A percentile compares a stretch with the other conserved stretches of the same genome.
Evolutionary conservation across 2,329 filamentous ascomycete genomes (phyloP).

Genomic region (Xylariales sp.): DNA sequence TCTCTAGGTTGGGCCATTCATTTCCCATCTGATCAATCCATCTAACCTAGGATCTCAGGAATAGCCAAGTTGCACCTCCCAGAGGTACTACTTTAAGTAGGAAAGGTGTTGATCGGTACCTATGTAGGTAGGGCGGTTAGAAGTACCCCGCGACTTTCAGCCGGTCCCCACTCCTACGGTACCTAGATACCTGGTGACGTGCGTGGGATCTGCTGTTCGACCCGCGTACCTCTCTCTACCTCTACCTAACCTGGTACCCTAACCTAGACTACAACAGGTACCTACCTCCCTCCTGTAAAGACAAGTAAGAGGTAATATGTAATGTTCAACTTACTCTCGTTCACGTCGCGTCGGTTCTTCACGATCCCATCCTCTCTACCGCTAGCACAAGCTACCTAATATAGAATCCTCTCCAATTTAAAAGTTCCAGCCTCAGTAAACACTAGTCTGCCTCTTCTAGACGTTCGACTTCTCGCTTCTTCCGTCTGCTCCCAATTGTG

Average conservation of each 20-base stretch:
- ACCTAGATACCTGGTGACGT: slow-evolving; percentile 24
- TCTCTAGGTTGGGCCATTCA: too few species aligned
- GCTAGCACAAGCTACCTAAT: background rate
- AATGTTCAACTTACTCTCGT: background rate
- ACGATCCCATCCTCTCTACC: background rate
- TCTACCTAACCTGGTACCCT: too few species aligned
- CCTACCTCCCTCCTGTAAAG: background rate
- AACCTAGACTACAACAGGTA: too few species aligned
- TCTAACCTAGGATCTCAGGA: too few species aligned
- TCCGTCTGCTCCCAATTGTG: slow-evolving; percentile 9
- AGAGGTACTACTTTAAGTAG: background rate
- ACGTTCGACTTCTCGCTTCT: background rate
- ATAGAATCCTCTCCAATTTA: slow-evolving; percentile 2
- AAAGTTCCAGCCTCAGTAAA: background rate
- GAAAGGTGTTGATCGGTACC: too few species aligned
- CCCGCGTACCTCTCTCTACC: background rate
- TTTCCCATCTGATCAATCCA: too few species aligned
- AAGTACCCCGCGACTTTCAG: slow-evolving; percentile 31
- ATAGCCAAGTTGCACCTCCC: too few species aligned
- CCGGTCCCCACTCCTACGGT: slow-evolving; percentile 26
- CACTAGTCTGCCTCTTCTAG: background rate
- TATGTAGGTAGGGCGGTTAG: background rate
- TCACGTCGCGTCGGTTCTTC: slow-evolving; percentile 11
- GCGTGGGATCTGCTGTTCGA: background rate
- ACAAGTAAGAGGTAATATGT: background rate